Evolutionary conservation across 257 asterid genomes (phyloP), one percentile per base, ranked within the genome.

Genomic region (Ajuga chamaepitys): DNA sequence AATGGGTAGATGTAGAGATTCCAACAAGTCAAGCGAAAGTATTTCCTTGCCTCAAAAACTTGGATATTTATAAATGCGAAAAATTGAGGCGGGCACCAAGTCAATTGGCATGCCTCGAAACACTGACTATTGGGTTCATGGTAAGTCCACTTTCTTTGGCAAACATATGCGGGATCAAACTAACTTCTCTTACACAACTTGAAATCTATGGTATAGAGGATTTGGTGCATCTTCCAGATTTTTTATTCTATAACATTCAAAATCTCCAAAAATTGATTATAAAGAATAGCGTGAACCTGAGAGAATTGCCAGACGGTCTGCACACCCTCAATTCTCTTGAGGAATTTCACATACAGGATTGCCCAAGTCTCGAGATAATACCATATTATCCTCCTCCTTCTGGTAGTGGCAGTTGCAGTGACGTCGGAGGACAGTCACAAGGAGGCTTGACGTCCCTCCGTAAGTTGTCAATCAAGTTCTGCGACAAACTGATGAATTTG

Each of bases 31-130:
- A 51, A 21, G 18, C 11, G 3, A 21, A 22, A 35, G 34, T 51
- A 51, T 51, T 22, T 12, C 58, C 34, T 0, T 24, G 17, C 18
- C 58, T 51, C 2, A 17, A 51, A 22, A 3, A 9, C 9, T 51
- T 51, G 18, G 1, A 10, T 2, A 51, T 51, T 3, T 0, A 10
- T 0, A 3, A 10, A 2, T 51, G 58, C 16, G 4, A 0, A 0
- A 11, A 24, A 40, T 40, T 40, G 45, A 3, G 4, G 35, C 45
- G 17, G n/a, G 57, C 67, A 56, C 82, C 80, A 3, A 62, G 46
- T 63, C 70, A 64, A 32, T 74, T 71, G 18, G 62, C 70, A 53
- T 16, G 60, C 20, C 80, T 80, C 0, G 50, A 61, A 22, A 10
- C 24, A 17, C 59, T 77, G 54, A 3, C 1, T 0, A 55, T 74